Evolutionary conservation across 768 basidiomycete species (phyloP).

Genomic region (Phaeotremella fagi): DNA sequence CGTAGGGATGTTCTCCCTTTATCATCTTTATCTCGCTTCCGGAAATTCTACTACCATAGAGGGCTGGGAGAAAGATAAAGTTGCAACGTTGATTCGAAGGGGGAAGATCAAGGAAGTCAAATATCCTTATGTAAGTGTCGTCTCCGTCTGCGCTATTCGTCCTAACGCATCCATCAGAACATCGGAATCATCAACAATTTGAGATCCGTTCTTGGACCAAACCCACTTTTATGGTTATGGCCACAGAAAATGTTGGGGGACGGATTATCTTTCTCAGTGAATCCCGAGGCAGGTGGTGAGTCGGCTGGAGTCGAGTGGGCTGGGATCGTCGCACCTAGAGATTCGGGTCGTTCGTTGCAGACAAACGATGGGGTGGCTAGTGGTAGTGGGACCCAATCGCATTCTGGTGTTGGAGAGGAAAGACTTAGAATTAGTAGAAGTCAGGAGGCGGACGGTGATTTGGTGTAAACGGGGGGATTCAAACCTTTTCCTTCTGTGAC

Average conservation of each 20-base stretch:
- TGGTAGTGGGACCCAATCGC: conserved; percentile 3
- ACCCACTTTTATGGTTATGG: conserved; percentile 76
- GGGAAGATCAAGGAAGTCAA: conserved; percentile 86
- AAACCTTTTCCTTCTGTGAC: too few relatives aligned
- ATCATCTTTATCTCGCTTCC: conserved; percentile 72
- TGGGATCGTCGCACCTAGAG: conserved; percentile 24
- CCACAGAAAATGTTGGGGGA: conserved; percentile 64
- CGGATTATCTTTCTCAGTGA: conserved; percentile 72
- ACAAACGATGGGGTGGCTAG: conserved; percentile 15
- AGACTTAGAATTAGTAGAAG: conserved; percentile 2
- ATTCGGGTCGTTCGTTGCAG: conserved; percentile 6
- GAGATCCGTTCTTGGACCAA: conserved; percentile 68
- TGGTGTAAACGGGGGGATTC: background rate
- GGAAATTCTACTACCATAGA: conserved; percentile 94
- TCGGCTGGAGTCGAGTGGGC: conserved; percentile 37
- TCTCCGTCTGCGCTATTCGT: too few relatives aligned
- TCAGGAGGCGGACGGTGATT: conserved; percentile 9
- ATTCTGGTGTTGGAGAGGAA: background rate
- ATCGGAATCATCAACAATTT: conserved; percentile 71
- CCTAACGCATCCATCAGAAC: conserved; percentile 56
- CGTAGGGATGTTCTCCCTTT: conserved; percentile 88
- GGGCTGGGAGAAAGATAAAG: conserved; percentile 96
- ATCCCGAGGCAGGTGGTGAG: conserved; percentile 51
- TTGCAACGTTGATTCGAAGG: conserved; percentile 71
- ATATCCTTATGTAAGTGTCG: conserved; percentile 87